These are phyloP conservation scores for Trifolium dubium DNA, from an alignment of 306 rosid species.

Conservation along the genomic window DNA sequence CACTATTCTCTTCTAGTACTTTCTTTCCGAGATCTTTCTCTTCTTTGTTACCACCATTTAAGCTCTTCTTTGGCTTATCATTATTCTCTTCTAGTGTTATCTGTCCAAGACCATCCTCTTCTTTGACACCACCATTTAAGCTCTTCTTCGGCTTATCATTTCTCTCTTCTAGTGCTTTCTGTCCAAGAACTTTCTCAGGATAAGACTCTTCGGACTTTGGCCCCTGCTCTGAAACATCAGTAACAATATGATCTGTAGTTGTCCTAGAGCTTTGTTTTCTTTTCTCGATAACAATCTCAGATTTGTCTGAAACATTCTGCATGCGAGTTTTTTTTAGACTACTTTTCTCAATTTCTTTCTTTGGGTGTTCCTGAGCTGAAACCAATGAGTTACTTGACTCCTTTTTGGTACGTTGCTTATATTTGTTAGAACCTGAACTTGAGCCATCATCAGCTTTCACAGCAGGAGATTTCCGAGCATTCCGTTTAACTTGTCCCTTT, in stretches of 20 bases:
- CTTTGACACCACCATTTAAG: slow-evolving; percentile 30
- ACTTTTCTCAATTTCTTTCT: slow-evolving; percentile 50
- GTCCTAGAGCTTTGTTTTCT: slow-evolving; percentile 42
- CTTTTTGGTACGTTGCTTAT: slow-evolving; percentile 46
- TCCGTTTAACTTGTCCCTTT: slow-evolving; percentile 49
- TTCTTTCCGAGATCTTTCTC: slow-evolving; percentile 36
- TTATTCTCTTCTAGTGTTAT: slow-evolving; percentile 37
- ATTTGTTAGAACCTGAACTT: slow-evolving; percentile 41
- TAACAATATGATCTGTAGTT: slow-evolving; percentile 36
- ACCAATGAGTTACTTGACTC: slow-evolving; percentile 39
- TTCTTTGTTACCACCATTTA: slow-evolving; percentile 31
- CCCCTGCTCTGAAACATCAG: slow-evolving; percentile 46
- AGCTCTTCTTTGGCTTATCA: slow-evolving; percentile 7
- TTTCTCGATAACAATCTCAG: slow-evolving; percentile 49
- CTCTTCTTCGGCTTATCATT: slow-evolving; percentile 19
- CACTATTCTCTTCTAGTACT: slow-evolving; percentile 34
- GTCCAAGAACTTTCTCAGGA: slow-evolving; percentile 40
- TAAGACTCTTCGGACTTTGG: slow-evolving; percentile 30
- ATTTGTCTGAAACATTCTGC: slow-evolving; percentile 43
- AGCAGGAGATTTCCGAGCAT: slow-evolving; percentile 43
- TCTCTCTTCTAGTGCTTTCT: slow-evolving; percentile 36
- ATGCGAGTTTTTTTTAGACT: slow-evolving; percentile 41
- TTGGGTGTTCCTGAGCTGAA: slow-evolving; percentile 49
- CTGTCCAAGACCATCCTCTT: slow-evolving; percentile 36
- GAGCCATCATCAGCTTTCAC: slow-evolving; percentile 42